Base-by-base conservation (phyloP, 1,284 basidiomycete genomes). In the Cutaneotrichosporon sp. region DNA sequence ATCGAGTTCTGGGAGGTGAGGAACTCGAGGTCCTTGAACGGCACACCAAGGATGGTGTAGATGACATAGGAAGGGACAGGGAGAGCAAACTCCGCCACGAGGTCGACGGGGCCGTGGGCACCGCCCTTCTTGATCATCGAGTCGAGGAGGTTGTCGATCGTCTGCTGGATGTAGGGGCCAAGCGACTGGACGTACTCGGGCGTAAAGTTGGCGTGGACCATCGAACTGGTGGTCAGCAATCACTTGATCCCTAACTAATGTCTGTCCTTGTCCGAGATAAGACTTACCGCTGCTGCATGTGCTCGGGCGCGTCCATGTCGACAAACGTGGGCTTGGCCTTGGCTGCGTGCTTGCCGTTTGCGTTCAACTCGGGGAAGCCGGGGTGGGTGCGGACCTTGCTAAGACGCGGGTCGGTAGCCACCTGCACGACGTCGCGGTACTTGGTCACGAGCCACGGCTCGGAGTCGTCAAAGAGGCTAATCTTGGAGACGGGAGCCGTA, bases 281-380 rank as follows among this genome's bases (percentile, higher is more conserved):
- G 3, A 51, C 56, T n/a, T 38, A 60, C 47, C 63, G 42, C 59
- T 64, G 63, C 16, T 30, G 32, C 63, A 64, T 64, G 55, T 64
- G 63, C n/a, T 64, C 55, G 2, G 63, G 63, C 18, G 58, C 52
- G 49, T 64, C 63, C 63, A 64, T 64, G 58, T 64, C 63, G 47
- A 64, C 63, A 47, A 64, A 64, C 7, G 63, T 64, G 2, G 63
- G 63, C 58, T 57, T 60, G 14, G 59, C 58, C 59, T 64, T 60
- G 9, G 63, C 63, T 5, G 63, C 63, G 46, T 55, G 16, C 52
- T 62, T 62, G 34, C 64, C 64, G 34, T 56, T 60, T 1, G 64
- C 51, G 36, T 30, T 68, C 56, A 72, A 71, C 59, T 64, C 63
- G 36, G 63, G 63, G 50, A 64, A 64, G 4, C 63, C 63, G 1